Evolutionary conservation across 1,139 yeast genomes (phyloP).

Genomic region (Suhomyces kunorum): DNA sequence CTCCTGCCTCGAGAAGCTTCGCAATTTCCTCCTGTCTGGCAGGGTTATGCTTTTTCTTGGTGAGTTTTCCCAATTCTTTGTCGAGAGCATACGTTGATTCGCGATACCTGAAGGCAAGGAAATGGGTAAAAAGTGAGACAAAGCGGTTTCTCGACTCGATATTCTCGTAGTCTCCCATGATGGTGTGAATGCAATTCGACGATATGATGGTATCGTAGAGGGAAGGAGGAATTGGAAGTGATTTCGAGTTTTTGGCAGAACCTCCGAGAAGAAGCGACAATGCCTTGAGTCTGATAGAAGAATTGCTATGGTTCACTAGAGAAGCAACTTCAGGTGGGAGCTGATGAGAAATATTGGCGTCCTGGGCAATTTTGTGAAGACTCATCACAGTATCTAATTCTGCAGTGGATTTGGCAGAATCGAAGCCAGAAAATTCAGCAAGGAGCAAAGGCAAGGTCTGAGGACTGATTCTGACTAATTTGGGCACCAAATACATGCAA

Average conservation of each 20-base stretch:
- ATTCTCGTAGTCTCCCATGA: conserved; percentile 58
- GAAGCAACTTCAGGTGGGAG: conserved; percentile 38
- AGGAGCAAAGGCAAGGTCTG: conserved; percentile 31
- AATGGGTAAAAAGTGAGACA: conserved; percentile 57
- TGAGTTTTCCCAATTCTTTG: conserved; percentile 45
- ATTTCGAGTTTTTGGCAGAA: conserved; percentile 57
- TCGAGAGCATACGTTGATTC: conserved; percentile 63
- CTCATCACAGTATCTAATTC: conserved; percentile 18
- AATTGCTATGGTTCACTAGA: conserved; percentile 46
- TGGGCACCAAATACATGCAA: conserved; percentile 62
- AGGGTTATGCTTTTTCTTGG: conserved; percentile 2
- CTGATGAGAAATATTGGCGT: conserved; percentile 32
- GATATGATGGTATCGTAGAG: conserved; percentile 45
- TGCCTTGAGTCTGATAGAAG: conserved; percentile 55
- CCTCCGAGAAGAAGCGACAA: conserved; percentile 58
- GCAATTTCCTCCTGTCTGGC: conserved; percentile 11
- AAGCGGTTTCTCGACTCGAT: conserved; percentile 69
- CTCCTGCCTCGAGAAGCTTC: conserved; percentile 27
- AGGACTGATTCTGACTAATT: conserved; percentile 55
- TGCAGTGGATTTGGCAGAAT: conserved; percentile 34
- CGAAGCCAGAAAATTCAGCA: conserved; percentile 17
- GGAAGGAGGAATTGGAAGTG: conserved; percentile 43
- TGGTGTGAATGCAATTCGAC: conserved; percentile 40
- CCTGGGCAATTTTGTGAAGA: conserved; percentile 61
- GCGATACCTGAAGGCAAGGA: conserved; percentile 56